Conservation (phyloP, 148 eudicot genomes). For the Vaccinium corymbosum region DNA sequence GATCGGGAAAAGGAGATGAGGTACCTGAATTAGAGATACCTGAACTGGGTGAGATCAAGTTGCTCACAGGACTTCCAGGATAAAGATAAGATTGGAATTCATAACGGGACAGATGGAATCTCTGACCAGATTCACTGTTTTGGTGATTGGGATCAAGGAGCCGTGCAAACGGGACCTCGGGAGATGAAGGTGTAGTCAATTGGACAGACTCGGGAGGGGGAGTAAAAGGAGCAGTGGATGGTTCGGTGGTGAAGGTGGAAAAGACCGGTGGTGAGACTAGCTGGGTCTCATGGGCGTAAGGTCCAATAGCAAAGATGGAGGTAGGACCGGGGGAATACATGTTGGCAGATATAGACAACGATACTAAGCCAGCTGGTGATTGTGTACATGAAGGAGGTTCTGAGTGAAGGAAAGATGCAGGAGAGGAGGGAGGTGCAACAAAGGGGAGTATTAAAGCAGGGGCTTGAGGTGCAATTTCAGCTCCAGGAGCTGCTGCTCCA, state of each 20-base stretch:
- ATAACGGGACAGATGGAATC: constrained; percentile 51
- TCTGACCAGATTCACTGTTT: constrained; percentile 39
- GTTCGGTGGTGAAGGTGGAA: constrained; percentile 85
- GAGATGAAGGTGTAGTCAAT: constrained; percentile 93
- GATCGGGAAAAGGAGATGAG: constrained; percentile 81
- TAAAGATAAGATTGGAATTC: constrained; percentile 84
- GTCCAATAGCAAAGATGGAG: constrained; percentile 81
- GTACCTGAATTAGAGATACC: constrained; percentile 83
- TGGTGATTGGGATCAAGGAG: constrained; percentile 66
- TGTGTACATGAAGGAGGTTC: constrained; percentile 77
- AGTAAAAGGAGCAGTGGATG: constrained; percentile 91
- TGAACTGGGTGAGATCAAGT: constrained; percentile 86
- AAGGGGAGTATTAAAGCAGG: constrained; percentile 55
- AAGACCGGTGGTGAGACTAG: constrained; percentile 91
- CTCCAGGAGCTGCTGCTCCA: constrained; percentile 29
- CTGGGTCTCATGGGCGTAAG: constrained; percentile 93
- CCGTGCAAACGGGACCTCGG: constrained; percentile 96
- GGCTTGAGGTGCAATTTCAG: constrained; percentile 38
- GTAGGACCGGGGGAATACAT: constrained; percentile 88
- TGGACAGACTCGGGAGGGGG: constrained; percentile 95
- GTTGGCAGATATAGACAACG: constrained; percentile 47
- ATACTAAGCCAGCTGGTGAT: constrained; percentile 67
- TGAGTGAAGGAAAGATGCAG: constrained; percentile 87
- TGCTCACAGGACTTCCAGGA: constrained; percentile 89
- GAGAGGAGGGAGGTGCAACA: constrained; percentile 97